A percentile compares a stretch with the other conserved stretches of the same genome.
phyloP scores from a whole-genome alignment of 345 rosid species.

The Sonneratia caseolaris region DNA sequence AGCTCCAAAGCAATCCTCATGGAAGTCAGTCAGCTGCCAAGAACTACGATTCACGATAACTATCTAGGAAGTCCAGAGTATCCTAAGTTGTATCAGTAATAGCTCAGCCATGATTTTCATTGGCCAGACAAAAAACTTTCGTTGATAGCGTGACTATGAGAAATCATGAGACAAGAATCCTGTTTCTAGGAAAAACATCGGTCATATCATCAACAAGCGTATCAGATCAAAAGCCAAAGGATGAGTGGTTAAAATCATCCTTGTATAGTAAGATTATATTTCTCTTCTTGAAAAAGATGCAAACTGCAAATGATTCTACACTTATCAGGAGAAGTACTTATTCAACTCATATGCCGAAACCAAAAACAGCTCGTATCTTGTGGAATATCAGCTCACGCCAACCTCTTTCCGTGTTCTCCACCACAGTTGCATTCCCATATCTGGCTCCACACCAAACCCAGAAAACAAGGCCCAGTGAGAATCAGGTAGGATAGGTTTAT shows the following conservation, averaged over 20 bases:
- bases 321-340: background rate
- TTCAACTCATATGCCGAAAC: conserved; percentile 56
- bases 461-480: background rate
- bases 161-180: too few relatives aligned
- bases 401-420: conserved; percentile 91
- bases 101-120: too few relatives aligned
- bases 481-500: background rate
- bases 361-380: conserved; percentile 79
- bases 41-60: too few relatives aligned
- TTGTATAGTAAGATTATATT: background rate
- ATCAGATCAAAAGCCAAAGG: background rate
- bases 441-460: conserved; percentile 23
- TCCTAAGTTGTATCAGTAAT: too few relatives aligned
- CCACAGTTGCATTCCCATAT: conserved; percentile 90
- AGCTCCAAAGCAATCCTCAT: too few relatives aligned
- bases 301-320: background rate
- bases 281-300: background rate
- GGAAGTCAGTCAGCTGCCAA: too few relatives aligned
- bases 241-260: background rate
- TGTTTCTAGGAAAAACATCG: too few relatives aligned
- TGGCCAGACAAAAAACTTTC: too few relatives aligned
- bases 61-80: too few relatives aligned
- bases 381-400: conserved; percentile 91
- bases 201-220: too few relatives aligned
- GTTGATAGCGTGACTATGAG: too few relatives aligned